Conservation (phyloP, 768 basidiomycete genomes). For the Tulasnella sp. region DNA sequence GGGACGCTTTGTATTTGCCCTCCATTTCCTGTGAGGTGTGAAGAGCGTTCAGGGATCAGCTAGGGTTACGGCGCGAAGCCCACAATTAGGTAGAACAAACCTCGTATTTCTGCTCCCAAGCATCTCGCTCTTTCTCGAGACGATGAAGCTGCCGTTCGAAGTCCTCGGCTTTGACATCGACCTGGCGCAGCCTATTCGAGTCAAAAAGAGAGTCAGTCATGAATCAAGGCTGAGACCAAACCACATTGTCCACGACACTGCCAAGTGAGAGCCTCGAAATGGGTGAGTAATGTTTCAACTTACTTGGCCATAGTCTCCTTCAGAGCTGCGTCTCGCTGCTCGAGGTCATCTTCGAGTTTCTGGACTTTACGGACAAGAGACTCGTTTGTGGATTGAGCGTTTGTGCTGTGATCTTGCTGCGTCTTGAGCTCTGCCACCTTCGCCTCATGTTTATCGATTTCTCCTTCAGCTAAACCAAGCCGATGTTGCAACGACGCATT, state of each 20-base stretch:
- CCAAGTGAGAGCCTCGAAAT: too few relatives aligned
- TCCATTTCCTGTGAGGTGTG: constrained; percentile 45
- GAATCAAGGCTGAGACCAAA: too few relatives aligned
- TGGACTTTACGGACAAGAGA: constrained; percentile 71
- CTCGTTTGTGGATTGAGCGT: constrained; percentile 60
- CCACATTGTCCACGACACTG: too few relatives aligned
- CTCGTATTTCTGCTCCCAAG: constrained; percentile 92
- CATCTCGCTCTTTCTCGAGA: constrained; percentile 81
- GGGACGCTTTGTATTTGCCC: constrained; percentile 57
- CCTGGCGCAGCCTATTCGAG: constrained; percentile 66
- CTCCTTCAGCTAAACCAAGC: constrained; percentile 48
- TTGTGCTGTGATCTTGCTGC: constrained; percentile 54
- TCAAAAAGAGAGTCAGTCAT: neutral
- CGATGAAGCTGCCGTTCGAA: constrained; percentile 86
- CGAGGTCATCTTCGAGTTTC: constrained; percentile 90
- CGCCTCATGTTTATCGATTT: constrained; percentile 59
- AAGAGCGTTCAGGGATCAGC: neutral
- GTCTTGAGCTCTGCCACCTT: constrained; percentile 56
- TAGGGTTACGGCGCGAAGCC: neutral
- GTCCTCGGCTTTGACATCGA: constrained; percentile 98
- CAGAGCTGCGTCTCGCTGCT: constrained; percentile 88
- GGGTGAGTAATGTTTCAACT: constrained; percentile 29
- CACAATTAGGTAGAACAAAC: constrained; percentile 33
- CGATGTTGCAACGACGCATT: constrained; percentile 68
- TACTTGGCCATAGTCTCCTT: constrained; percentile 97